Evolutionary conservation across 2,329 filamentous ascomycete genomes (phyloP).

Genomic region (Microdochium nivale): DNA sequence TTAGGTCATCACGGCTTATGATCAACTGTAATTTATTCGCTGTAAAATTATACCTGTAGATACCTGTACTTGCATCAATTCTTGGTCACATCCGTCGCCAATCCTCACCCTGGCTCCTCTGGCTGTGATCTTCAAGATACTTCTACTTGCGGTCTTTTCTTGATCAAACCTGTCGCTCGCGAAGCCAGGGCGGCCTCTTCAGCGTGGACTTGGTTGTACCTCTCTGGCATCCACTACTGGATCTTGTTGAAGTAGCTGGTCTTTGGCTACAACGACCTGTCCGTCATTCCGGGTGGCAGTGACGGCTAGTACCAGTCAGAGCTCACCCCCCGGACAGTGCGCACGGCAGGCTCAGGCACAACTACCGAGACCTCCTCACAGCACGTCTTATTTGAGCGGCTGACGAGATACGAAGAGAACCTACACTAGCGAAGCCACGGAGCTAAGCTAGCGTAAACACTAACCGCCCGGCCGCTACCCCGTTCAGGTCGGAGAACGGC

Average conservation of each 20-base stretch:
- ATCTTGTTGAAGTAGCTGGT: neutral
- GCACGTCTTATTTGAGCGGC: neutral
- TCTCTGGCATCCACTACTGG: neutral
- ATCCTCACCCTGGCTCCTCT: neutral
- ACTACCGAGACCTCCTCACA: neutral
- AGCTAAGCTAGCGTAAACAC: neutral
- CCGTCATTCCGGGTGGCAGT: neutral
- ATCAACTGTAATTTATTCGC: neutral
- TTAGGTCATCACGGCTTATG: neutral
- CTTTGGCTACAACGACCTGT: neutral
- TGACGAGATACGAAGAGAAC: neutral
- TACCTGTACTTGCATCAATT: neutral
- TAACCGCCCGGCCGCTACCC: neutral
- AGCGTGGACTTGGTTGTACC: neutral
- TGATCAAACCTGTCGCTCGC: neutral
- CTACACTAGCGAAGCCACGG: no score
- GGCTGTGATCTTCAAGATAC: neutral
- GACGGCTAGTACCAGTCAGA: neutral
- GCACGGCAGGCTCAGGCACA: neutral
- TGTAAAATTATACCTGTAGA: neutral
- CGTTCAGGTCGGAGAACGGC: neutral
- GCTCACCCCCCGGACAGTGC: neutral
- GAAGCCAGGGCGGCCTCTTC: neutral
- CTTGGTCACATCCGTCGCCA: neutral
- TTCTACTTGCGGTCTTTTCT: neutral